Base-by-base conservation (phyloP, 306 rosid genomes). In the Cicer yamashitae region DNA sequence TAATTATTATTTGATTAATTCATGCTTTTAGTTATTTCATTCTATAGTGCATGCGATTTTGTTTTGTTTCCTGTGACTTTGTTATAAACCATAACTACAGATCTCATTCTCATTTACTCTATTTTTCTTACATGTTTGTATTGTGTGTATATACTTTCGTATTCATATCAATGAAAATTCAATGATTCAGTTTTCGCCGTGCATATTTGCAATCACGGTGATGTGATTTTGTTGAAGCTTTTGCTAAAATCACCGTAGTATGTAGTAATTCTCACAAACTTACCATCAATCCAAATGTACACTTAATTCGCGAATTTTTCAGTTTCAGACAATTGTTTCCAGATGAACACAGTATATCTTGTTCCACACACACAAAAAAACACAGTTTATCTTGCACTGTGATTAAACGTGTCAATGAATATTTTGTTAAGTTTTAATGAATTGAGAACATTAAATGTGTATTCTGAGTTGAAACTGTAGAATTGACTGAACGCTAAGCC, bases 401-500 rank as follows among this genome's bases (percentile, higher is more conserved):
- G 48, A 50, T 74, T 48, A 22, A 15, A 59, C 12, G 25, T 58
- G 25, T 40, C 37, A 50, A 50, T 68, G 6, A 22, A 17, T 67
- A 6, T 62, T 40, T 30, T 18, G 39, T 50, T 20, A 30, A 30
- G 37, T 30, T 30, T 30, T 30, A 17, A 70, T 77, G 17, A 72
- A 43, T 10, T 38, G 60, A 46, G 22, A 73, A 46, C n/a, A 44
- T 14, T 41, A 18, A 48, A 68, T 50, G 9, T 54, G 69, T 10
- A 15, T 5, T 68, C 50, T 1, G 3, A 46, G 34, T 48, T 52
- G 40, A 30, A 63, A 75, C 25, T 34, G 10, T 30, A 71, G 20
- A 30, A 7, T 12, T 79, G 17, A 34, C 68, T 58, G n/a, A 9
- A 59, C 34, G 30, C 37, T 74, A 60, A 60, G 60, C 2, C 71